phyloP scores from a whole-genome alignment of 495 filamentous ascomycete species.

The Aspergillus bridgeri region DNA sequence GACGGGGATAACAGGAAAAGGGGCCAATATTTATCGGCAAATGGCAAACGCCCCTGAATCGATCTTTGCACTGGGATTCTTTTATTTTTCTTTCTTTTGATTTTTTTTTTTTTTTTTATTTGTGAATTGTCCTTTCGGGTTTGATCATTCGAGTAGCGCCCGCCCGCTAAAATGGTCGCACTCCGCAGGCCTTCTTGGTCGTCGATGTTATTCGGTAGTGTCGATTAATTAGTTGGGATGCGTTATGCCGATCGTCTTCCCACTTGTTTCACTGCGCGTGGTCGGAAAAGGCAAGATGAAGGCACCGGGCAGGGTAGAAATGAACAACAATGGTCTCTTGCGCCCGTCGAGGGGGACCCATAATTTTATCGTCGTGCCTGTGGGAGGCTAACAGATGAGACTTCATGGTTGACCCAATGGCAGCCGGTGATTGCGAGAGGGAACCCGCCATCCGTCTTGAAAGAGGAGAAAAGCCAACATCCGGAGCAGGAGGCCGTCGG shows the following conservation, averaged over 20 bases:
- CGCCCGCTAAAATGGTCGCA: no score
- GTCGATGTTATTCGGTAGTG: background rate
- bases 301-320: background rate
- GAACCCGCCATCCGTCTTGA: no score
- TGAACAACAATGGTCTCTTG: no score
- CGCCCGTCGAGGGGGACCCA: no score
- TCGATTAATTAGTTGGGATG: background rate
- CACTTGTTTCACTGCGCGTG: background rate
- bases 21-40: background rate
- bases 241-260: background rate
- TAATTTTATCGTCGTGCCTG: no score
- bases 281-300: background rate
- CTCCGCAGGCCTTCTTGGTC: background rate
- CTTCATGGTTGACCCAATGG: no score
- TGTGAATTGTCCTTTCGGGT: no score
- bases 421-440: no score
- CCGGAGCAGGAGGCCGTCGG: no score
- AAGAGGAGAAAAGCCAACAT: no score
- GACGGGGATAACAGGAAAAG: background rate
- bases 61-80: background rate
- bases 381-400: no score
- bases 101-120: background rate
- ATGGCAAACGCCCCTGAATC: background rate
- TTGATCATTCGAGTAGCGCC: constrained; percentile 12
- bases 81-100: background rate